Conservation (phyloP, 768 basidiomycete genomes). For the Trametes cingulata region DNA sequence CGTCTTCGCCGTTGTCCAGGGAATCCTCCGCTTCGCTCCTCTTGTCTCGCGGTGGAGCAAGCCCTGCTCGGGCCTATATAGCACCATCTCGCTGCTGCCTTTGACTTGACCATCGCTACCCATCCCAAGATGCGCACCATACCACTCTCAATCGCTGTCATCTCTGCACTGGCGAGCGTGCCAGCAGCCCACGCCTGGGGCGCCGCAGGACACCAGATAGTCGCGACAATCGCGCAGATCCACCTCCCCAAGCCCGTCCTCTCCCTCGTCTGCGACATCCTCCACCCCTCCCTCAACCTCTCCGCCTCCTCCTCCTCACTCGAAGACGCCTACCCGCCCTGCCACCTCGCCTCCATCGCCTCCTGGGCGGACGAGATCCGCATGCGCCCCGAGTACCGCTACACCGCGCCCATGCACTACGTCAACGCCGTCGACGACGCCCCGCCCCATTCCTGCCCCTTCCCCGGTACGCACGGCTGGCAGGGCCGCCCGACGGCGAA, state of each 20-base stretch:
- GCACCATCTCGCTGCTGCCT: background rate
- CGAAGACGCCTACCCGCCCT: slow-evolving; percentile 45
- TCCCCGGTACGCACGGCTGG: slow-evolving; percentile 80
- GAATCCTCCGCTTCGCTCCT: background rate
- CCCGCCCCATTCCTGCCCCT: slow-evolving; percentile 73
- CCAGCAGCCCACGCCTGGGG: slow-evolving; percentile 39
- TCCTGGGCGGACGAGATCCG: slow-evolving; percentile 85
- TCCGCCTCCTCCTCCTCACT: background rate
- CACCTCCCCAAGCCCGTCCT: slow-evolving; percentile 77
- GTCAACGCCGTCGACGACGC: slow-evolving; percentile 73
- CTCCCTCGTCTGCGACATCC: slow-evolving; percentile 67
- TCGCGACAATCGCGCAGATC: slow-evolving; percentile 93
- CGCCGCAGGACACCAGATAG: slow-evolving; percentile 79
- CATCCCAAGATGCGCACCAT: slow-evolving; percentile 20
- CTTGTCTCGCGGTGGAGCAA: slow-evolving; percentile 6
- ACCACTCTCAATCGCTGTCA: slow-evolving; percentile 8
- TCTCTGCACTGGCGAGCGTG: slow-evolving; percentile 19
- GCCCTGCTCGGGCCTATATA: background rate
- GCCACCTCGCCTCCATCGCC: slow-evolving; percentile 82
- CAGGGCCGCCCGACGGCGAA: slow-evolving; percentile 56
- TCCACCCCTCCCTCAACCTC: slow-evolving; percentile 42
- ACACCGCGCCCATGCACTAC: slow-evolving; percentile 78
- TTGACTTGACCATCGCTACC: background rate
- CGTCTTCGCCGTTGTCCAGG: background rate
- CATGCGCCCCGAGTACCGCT: slow-evolving; percentile 48